A percentile compares a stretch with the other conserved stretches of the same genome.
Conservation (phyloP, 1,139 yeast genomes). For the Yamadazyma dendronema region DNA sequence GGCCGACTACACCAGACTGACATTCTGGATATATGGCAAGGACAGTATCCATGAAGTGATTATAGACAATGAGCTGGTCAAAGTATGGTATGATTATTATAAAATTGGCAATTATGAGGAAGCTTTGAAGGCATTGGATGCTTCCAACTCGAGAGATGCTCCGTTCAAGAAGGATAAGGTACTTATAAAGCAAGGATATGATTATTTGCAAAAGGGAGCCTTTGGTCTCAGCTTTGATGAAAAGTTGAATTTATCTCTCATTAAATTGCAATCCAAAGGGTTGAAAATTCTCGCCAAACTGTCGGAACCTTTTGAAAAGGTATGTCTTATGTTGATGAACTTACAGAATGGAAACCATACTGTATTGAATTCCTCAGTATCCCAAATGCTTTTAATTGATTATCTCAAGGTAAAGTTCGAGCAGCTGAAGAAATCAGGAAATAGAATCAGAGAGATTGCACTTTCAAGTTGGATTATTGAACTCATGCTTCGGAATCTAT, state of each 20-base stretch:
- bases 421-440: conserved; percentile 32
- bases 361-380: conserved; percentile 10
- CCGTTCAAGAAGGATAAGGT: conserved; percentile 48
- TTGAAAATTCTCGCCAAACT: conserved; percentile 64
- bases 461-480: conserved; percentile 86
- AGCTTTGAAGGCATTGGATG: conserved; percentile 54
- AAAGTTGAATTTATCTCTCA: conserved; percentile 16
- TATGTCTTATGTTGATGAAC: conserved; percentile 63
- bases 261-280: conserved; percentile 46
- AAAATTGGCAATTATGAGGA: conserved; percentile 62
- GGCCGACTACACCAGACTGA: conserved; percentile 50
- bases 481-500: conserved; percentile 35
- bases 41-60: conserved; percentile 47
- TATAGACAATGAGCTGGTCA: conserved; percentile 63
- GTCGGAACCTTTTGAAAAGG: conserved; percentile 68
- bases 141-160: conserved; percentile 9
- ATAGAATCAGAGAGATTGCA: conserved; percentile 55
- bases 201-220: conserved; percentile 44
- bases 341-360: conserved; percentile 14
- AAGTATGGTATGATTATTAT: conserved; percentile 75
- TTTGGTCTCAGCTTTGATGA: conserved; percentile 32
- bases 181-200: conserved; percentile 62
- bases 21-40: conserved; percentile 21
- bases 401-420: conserved; percentile 57
- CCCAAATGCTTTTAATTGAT: conserved; percentile 43